Evolutionary conservation across 306 rosid species (phyloP).

Genomic region (Cucurbita maxima): DNA sequence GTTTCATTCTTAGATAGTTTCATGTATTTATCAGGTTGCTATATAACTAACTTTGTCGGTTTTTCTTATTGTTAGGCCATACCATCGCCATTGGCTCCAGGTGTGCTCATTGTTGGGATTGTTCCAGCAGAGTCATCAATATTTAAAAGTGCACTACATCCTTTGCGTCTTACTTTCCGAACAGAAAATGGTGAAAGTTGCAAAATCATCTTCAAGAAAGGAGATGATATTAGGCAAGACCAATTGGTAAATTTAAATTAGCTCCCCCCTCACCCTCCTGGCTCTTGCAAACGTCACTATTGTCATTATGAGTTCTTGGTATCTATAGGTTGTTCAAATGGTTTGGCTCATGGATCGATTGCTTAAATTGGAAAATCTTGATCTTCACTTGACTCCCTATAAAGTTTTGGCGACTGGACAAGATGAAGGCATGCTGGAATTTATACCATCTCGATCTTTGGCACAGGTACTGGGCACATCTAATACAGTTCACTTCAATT

Average conservation of each 20-base stretch:
- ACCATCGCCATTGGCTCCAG: constrained; percentile 82
- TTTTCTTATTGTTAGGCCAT: constrained; percentile 46
- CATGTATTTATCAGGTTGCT: neutral
- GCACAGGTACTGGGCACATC: constrained; percentile 42
- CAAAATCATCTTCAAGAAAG: constrained; percentile 80
- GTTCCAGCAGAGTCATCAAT: constrained; percentile 86
- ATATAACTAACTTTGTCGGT: constrained; percentile 4
- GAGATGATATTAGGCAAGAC: constrained; percentile 95
- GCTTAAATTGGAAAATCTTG: constrained; percentile 90
- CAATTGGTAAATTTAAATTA: constrained; percentile 54
- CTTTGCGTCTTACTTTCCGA: constrained; percentile 83
- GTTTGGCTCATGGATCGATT: constrained; percentile 92
- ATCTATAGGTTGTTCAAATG: constrained; percentile 88
- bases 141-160: constrained; percentile 92
- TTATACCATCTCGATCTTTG: constrained; percentile 80
- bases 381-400: constrained; percentile 79
- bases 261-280: constrained; percentile 12
- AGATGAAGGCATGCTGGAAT: constrained; percentile 98
- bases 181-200: constrained; percentile 66
- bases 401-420: constrained; percentile 95
- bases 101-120: constrained; percentile 70
- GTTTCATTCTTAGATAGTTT: neutral
- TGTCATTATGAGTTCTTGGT: constrained; percentile 14
- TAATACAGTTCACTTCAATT: neutral
- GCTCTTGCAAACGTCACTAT: neutral